phyloP scores from a whole-genome alignment of 2,329 filamentous ascomycete genomes.

The Penicillium fuscoglaucum region DNA sequence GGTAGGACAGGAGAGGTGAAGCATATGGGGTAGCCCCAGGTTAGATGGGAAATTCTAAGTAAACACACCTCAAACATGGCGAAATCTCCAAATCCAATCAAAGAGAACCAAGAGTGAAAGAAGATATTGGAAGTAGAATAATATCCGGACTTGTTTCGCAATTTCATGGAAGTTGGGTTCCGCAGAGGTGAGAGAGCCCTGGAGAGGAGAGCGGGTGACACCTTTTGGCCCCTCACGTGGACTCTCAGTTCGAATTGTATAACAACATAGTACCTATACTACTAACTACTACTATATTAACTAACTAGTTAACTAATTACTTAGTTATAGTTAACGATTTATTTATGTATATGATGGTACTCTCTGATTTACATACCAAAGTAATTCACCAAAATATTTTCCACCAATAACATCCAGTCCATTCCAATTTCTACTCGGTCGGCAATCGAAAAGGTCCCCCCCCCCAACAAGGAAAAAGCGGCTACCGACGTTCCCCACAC shows the following conservation, averaged over 20 bases:
- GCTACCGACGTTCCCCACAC: conserved; percentile 14
- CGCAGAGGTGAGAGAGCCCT: background rate
- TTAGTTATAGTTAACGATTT: no score
- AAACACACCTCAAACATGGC: conserved; percentile 11
- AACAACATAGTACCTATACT: background rate
- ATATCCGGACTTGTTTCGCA: background rate
- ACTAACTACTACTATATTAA: no score
- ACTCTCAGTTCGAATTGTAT: background rate
- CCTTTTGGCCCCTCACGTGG: conserved; percentile 12
- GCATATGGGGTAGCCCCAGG: background rate
- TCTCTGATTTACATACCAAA: no score
- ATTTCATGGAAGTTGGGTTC: background rate
- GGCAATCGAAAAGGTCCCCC: conserved; percentile 24
- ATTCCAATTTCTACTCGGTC: conserved; percentile 16
- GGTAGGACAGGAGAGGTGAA: background rate
- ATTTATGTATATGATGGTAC: no score
- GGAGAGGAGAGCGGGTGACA: conserved; percentile 1
- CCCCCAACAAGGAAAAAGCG: conserved; percentile 10
- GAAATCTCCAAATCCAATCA: background rate
- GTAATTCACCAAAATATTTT: background rate
- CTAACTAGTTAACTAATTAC: no score
- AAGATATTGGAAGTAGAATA: background rate
- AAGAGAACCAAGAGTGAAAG: background rate
- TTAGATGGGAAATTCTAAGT: background rate
- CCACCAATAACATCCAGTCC: conserved; percentile 26